Evolutionary conservation across 306 rosid genomes (phyloP), one percentile per base, ranked within the genome.

Genomic region (Mucuna pruriens): DNA sequence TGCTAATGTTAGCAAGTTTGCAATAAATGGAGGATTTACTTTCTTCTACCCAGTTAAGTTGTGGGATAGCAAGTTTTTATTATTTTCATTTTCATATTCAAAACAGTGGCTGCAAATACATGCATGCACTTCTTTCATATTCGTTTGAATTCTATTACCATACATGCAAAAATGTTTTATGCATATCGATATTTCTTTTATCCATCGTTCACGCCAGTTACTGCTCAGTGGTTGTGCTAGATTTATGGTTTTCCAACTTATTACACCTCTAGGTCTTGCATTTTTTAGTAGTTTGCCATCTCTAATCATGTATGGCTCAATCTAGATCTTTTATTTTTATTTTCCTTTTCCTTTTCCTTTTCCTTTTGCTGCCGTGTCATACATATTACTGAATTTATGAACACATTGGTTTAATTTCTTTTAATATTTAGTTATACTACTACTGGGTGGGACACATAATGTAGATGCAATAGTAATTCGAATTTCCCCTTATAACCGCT

Each of bases 11-110:
- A 42, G 70, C 45, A 74, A 86, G 75, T 75, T 80, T 85, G 86
- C 31, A 81, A 89, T 87, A 89, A 89, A 75, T 76, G 82, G 36
- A 40, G 45, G 55, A 58, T 40, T 58, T 36, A 33, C 39, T 75
- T 68, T 57, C 57, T 68, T 57, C 57, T 67, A 38, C 87, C 72
- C 39, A 22, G 54, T 65, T 61, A 76, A 31, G 5, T 19, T 77
- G 49, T 52, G 40, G 51, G 29, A 12, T 64, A 19, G 40, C 64
- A 80, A 65, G 40, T 83, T 64, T 64, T 73, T 44, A 49, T 73
- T 58, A 60, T 68, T 67, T 6, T 80, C 84, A 75, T 79, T 74
- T 26, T 66, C 8, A 5, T 38, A 16, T 77, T 29, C 38, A 70
- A 58, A 40, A 33, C 8, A 36, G 46, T 80, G 68, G 60, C 51